Evolutionary conservation across 1,139 yeast genomes (phyloP), one percentile per base, ranked within the genome.

Genomic region (Hanseniaspora gamundiae): DNA sequence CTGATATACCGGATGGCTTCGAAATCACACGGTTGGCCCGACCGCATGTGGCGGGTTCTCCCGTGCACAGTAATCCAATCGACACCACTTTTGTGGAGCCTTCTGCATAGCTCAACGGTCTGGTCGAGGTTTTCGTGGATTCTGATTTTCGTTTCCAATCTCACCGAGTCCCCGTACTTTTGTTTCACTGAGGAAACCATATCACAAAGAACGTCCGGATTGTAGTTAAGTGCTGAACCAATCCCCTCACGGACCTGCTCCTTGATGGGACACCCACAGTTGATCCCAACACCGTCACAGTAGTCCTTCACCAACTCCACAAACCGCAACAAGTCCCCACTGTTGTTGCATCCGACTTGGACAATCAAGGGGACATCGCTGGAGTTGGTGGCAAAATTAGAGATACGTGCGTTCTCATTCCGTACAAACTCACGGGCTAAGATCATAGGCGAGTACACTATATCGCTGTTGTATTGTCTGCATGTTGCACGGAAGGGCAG

Each of bases 191-290:
- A 85, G 42, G 69, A 66, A 2, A 91, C 95, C 95, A 91, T 83
- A 2, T 73, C 71, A 0, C 91, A 74, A 4, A 93, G 94, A 42
- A 80, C 66, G 33, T 85, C 86, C 0, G 93, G 86, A 50, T 84
- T 79, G 26, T 78, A 68, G 87, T 91, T 88, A 45, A 91, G 69
- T 0, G 96, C 96, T 1, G 97, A 96, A 4, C 98, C 98, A 22
- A 91, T 87, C 16, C 98, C 98, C 60, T 87, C 96, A 40, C 95
- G 72, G 5, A 85, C 85, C 60, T 91, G 98, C 52, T 91, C 97
- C 51, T 80, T 83, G 43, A 91, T 87, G 1, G 98, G 98, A 64
- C 98, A 91, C 0, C 98, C 98, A 64, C 98, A 91, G 66, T 91
- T 93, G 46, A 91, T 70, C 0, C 98, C 96, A 28, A 91, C 79